A percentile compares a stretch with the other conserved stretches of the same genome.
Conservation (phyloP, 2,329 filamentous ascomycete genomes). For the Diplodia scrobiculata region DNA sequence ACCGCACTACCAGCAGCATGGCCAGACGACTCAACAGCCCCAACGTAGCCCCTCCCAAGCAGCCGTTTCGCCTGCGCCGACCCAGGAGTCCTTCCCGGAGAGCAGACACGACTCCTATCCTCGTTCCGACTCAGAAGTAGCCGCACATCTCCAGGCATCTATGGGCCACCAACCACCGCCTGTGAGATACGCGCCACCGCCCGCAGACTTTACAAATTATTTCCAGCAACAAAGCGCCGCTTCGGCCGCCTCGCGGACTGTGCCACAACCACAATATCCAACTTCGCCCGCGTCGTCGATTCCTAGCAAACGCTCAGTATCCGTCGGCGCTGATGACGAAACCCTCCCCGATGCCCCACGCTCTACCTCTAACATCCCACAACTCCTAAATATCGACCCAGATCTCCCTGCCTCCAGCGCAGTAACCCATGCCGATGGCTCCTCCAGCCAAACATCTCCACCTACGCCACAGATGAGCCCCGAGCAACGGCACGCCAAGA, state of each 20-base stretch:
- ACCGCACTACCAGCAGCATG: slow-evolving; percentile 20
- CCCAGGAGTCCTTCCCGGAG: slow-evolving; percentile 24
- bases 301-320: slow-evolving; percentile 27
- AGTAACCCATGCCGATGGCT: neutral
- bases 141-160: slow-evolving; percentile 24
- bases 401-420: slow-evolving; percentile 9
- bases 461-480: slow-evolving; percentile 25
- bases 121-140: slow-evolving; percentile 25
- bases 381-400: slow-evolving; percentile 27
- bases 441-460: neutral
- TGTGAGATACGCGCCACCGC: slow-evolving; percentile 19
- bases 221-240: slow-evolving; percentile 12
- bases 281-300: slow-evolving; percentile 25
- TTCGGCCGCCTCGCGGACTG: slow-evolving; percentile 6
- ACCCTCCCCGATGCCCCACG: slow-evolving; percentile 17
- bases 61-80: slow-evolving; percentile 15
- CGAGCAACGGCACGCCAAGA: slow-evolving; percentile 25
- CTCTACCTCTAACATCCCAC: slow-evolving; percentile 22
- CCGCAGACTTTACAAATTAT: slow-evolving; percentile 27
- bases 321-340: slow-evolving; percentile 13
- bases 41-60: slow-evolving; percentile 23
- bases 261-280: slow-evolving; percentile 23
- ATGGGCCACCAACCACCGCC: slow-evolving; percentile 12
- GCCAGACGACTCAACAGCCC: slow-evolving; percentile 7
- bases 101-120: slow-evolving; percentile 16